phyloP scores from a whole-genome alignment of 768 basidiomycete genomes.

The Pleurotus djamor region DNA sequence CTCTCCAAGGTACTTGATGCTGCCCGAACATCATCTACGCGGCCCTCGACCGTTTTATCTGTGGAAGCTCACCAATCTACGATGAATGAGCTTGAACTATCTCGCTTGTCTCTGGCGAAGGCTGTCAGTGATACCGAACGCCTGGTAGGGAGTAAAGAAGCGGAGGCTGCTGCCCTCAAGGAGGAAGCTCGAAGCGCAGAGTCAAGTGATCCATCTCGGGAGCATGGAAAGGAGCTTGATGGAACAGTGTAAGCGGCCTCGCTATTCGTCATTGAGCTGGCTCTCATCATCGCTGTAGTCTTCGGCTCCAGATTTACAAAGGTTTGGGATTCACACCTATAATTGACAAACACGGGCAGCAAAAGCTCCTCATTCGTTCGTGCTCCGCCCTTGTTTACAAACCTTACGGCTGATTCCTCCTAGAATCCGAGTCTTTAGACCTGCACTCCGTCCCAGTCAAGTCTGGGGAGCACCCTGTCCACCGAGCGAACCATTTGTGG shows the following conservation, averaged over 20 bases:
- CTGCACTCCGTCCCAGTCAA: background rate
- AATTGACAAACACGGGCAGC: conserved; percentile 41
- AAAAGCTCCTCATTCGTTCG: conserved; percentile 72
- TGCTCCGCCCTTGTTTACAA: conserved; percentile 10
- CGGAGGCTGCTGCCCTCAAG: conserved; percentile 65
- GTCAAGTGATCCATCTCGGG: conserved; percentile 67
- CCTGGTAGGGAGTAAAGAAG: conserved; percentile 62
- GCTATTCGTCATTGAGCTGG: background rate
- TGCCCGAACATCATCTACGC: conserved; percentile 66
- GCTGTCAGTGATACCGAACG: conserved; percentile 74
- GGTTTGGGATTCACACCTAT: conserved; percentile 73
- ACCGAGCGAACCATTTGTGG: conserved; percentile 1
- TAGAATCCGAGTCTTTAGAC: background rate
- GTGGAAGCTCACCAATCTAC: conserved; percentile 56
- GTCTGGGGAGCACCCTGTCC: background rate
- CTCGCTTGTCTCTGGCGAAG: conserved; percentile 65
- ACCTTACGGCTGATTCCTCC: background rate
- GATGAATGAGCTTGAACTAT: conserved; percentile 64
- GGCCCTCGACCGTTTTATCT: conserved; percentile 70
- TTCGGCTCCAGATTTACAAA: conserved; percentile 68
- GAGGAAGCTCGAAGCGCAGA: conserved; percentile 62
- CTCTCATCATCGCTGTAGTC: conserved; percentile 29
- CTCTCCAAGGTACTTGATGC: conserved; percentile 64
- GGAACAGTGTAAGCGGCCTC: conserved; percentile 55
- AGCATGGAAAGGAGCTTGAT: conserved; percentile 69